These are phyloP conservation scores for Ceratocystiopsis sp. DNA, from an alignment of 2,329 filamentous ascomycete genomes.

Conservation along the genomic window DNA sequence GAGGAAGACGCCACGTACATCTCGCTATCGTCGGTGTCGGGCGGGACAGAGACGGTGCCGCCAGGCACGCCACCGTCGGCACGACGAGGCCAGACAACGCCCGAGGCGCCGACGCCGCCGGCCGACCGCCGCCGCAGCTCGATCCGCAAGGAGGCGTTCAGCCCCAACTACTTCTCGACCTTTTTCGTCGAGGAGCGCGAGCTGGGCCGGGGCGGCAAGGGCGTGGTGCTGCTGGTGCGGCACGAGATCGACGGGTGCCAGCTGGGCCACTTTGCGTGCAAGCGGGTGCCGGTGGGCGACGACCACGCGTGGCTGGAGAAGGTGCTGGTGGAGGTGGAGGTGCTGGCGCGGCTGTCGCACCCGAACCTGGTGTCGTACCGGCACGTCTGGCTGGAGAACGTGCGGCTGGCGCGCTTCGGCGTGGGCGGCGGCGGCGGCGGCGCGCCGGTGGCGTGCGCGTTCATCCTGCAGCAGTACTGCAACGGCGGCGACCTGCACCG, in stretches of 20 bases:
- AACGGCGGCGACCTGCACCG: constrained; percentile 82
- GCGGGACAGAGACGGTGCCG: constrained; percentile 5
- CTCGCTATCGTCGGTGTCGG: constrained; percentile 8
- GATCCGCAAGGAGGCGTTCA: constrained; percentile 77
- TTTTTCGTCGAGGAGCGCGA: constrained; percentile 86
- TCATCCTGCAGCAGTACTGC: constrained; percentile 95
- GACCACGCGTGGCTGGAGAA: constrained; percentile 94
- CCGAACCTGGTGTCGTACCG: constrained; percentile 92
- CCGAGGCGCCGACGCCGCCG: neutral
- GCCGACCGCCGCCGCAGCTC: constrained; percentile 27
- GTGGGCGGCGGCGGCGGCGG: too few relatives aligned
- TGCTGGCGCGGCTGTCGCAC: constrained; percentile 81
- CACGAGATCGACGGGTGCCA: constrained; percentile 82
- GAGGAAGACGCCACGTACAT: too few relatives aligned
- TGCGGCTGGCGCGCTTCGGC: constrained; percentile 67
- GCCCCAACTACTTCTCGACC: constrained; percentile 76
- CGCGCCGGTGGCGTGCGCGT: constrained; percentile 83
- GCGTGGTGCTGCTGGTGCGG: constrained; percentile 83
- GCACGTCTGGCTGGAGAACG: constrained; percentile 92
- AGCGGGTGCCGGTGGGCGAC: constrained; percentile 87
- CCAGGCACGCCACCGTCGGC: too few relatives aligned
- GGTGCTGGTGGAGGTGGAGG: constrained; percentile 78
- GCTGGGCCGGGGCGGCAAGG: constrained; percentile 80
- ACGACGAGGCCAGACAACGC: too few relatives aligned
- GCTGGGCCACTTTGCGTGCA: constrained; percentile 87